Base-by-base conservation (phyloP, 2,329 filamentous ascomycete genomes). In the Grosmannia clavigera region DNA sequence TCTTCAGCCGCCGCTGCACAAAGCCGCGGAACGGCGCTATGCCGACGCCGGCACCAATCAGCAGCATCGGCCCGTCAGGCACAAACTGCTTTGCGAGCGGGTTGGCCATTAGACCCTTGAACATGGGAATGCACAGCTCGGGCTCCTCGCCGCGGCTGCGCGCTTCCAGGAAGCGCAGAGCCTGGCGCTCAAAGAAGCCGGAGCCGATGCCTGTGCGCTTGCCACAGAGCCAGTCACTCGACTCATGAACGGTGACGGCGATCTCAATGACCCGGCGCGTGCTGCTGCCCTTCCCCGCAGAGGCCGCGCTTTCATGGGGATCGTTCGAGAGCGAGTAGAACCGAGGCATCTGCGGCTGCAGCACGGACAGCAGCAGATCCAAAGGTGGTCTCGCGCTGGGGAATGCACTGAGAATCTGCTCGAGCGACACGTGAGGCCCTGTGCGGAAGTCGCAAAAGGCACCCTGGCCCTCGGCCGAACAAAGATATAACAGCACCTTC, bases 321-420 rank as follows among this genome's bases (percentile, higher is more conserved):
- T 99, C 94, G 71, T 96, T 96, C 59, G 92, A 96, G 16, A 99
- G 84, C 4, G 92, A 97, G 76, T 99, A 99, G 78, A 99, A 99
- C 62, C 94, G 88, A 3, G 94, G 94, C 92, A 97, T 97, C 58
- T 97, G 81, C 56, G 90, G 88, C 67, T 88, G 88, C 58, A 96
- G 82, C 52, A 87, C 82, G 2, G 88, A 88, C 43, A 96, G 80
- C 12, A 99, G 78, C 62, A 85, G 78, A 59, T 94, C 88, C 67
- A 99, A 78, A 4, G 92, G 91, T 58, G 94, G 94, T 70, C 90
- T 89, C 7, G 90, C 84, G 50, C 90, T 96, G 2, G 94, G 91
- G 77, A 99, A 99, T 1, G 94, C 94, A 68, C 87, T 81, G 35
- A 99, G 82, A 7, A 99, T 80, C 74, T 97, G 94, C 19, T 86